Evolutionary conservation across 768 basidiomycete species (phyloP).

Genomic region (Thelephora aurantiotincta): DNA sequence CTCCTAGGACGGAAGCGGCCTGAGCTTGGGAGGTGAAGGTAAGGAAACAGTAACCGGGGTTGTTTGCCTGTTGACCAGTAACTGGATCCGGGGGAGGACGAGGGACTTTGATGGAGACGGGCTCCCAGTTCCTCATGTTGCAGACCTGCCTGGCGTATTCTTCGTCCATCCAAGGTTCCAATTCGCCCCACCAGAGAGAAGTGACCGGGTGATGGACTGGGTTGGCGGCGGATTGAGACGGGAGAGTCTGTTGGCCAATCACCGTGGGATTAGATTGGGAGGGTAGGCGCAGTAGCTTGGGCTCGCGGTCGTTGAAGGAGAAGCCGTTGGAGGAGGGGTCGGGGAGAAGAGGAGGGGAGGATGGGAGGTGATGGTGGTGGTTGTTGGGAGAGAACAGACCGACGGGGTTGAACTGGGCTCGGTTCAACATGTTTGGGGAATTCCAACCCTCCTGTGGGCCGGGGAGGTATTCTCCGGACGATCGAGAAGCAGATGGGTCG

Average conservation of each 20-base stretch:
- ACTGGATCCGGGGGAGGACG: slow-evolving; percentile 41
- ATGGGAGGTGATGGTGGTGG: not conserved
- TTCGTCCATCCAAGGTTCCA: slow-evolving; percentile 97
- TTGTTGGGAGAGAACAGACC: not conserved
- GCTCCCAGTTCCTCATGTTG: slow-evolving; percentile 77
- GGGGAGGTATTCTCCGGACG: not conserved
- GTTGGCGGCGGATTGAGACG: not conserved
- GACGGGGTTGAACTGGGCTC: not conserved
- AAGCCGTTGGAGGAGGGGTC: not conserved
- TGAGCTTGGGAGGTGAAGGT: slow-evolving; percentile 64
- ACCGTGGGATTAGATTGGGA: not conserved
- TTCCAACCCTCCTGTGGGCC: not conserved
- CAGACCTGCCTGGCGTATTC: slow-evolving; percentile 87
- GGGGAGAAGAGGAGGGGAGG: not conserved
- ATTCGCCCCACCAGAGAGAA: slow-evolving; percentile 76
- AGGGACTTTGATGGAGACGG: slow-evolving; percentile 59
- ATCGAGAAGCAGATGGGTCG: not conserved
- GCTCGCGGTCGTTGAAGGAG: not conserved
- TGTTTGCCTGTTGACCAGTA: slow-evolving; percentile 57
- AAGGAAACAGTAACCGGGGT: slow-evolving; percentile 80
- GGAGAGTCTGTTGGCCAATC: not conserved
- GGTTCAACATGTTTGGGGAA: not conserved
- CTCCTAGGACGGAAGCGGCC: slow-evolving; percentile 56
- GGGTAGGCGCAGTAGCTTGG: not conserved
- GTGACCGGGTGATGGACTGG: slow-evolving; percentile 11